Conservation (phyloP, 108 stramenopile species). For the Schizochytrium sp. region DNA sequence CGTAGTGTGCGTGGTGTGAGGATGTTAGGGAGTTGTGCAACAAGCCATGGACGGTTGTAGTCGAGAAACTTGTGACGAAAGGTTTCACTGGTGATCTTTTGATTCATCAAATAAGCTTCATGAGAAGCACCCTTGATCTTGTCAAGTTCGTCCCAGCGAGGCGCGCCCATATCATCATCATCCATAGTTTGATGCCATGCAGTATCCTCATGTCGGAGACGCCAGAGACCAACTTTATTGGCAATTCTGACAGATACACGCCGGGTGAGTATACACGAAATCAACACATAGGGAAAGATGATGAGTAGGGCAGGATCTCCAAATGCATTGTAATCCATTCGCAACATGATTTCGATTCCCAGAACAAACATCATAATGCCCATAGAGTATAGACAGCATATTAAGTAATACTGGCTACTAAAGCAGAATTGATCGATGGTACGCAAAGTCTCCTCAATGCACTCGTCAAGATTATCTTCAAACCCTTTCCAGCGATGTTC, state of each 20-base stretch:
- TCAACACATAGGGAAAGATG: slow-evolving; percentile 70
- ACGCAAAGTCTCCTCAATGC: slow-evolving; percentile 82
- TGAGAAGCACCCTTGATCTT: slow-evolving; percentile 71
- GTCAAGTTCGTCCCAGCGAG: slow-evolving; percentile 73
- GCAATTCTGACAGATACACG: slow-evolving; percentile 73
- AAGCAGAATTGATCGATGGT: slow-evolving; percentile 87
- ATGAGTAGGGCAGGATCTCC: slow-evolving; percentile 80
- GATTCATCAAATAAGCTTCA: slow-evolving; percentile 83
- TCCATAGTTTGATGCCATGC: slow-evolving; percentile 67
- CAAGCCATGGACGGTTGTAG: slow-evolving; percentile 85
- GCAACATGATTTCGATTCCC: slow-evolving; percentile 82
- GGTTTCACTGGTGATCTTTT: slow-evolving; percentile 80
- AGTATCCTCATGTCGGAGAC: slow-evolving; percentile 80
- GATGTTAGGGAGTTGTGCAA: slow-evolving; percentile 81
- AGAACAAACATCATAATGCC: slow-evolving; percentile 83
- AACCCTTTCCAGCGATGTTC: slow-evolving; percentile 84
- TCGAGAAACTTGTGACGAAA: slow-evolving; percentile 88
- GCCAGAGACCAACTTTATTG: slow-evolving; percentile 79
- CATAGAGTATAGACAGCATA: slow-evolving; percentile 81
- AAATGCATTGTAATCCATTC: slow-evolving; percentile 81
- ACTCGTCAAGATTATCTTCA: slow-evolving; percentile 82
- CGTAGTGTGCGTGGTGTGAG: slow-evolving; percentile 83
- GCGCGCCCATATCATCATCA: slow-evolving; percentile 67
- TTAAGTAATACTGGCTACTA: slow-evolving; percentile 85
- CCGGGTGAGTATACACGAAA: slow-evolving; percentile 66